Evolutionary conservation across 2,329 filamentous ascomycete species (phyloP), one percentile per base, ranked within the genome.

Genomic region (Monilinia aucupariae): DNA sequence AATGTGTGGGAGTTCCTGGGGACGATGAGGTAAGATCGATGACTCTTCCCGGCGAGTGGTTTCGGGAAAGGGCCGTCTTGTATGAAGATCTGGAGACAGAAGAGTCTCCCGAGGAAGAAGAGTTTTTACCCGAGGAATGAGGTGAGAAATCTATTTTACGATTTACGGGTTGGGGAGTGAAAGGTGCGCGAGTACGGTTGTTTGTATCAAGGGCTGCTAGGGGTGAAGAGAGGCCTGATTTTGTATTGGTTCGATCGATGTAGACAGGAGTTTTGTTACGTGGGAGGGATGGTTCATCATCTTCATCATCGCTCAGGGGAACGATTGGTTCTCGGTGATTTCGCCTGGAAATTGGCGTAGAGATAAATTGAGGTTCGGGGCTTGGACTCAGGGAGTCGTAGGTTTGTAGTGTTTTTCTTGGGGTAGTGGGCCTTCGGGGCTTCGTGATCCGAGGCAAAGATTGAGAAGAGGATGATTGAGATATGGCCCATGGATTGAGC

Each of bases 401-500:
- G 27, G 15, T 20, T 52, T 27, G 34, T n/a, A 60, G n/a, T 22
- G 39, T 22, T 59, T 59, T 53, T 13, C 15, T 47, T 17, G 53
- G 47, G 15, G 47, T 59, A 1, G 13, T 17, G n/a, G 55, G 27
- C 13, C 22, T 47, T 47, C 30, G 45, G 9, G 50, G 27, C 30
- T 64, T 64, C 8, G 62, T 50, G 7, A 64, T 34, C 45, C 25
- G 34, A 32, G 50, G 56, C 6, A 34, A 12, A 8, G 34, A n/a
- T 43, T 64, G 49, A 53, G 62, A 61, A n/a, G 43, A 53, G 17
- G 47, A 37, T 20, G 48, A 32, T 37, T 64, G 56, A 37, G 50
- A 52, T 12, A 25, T 27, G 25, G 56, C 58, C 62, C 62, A 64
- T 34, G 62, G 58, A 45, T 61, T 64, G 15, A 51, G 25, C 37